phyloP scores from a whole-genome alignment of 2,329 filamentous ascomycete species.

The Knoxdaviesia capensis region DNA sequence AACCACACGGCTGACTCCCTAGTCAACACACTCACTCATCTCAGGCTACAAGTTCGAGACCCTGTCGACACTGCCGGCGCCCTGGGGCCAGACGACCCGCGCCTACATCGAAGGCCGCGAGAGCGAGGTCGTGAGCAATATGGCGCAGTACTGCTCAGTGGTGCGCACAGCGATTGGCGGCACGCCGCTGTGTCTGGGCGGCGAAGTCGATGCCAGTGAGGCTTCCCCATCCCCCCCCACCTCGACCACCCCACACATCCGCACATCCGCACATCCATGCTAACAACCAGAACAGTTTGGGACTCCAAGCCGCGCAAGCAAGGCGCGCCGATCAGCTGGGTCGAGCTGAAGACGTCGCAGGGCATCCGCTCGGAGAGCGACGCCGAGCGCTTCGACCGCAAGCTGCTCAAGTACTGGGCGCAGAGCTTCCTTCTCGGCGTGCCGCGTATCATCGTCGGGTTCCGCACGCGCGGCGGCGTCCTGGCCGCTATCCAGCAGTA shows the following conservation, averaged over 20 bases:
- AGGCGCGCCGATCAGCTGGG: conserved; percentile 63
- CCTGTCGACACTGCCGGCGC: conserved; percentile 50
- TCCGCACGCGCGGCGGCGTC: conserved; percentile 49
- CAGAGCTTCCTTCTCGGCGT: conserved; percentile 90
- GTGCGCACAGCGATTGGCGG: conserved; percentile 74
- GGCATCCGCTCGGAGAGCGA: conserved; percentile 50
- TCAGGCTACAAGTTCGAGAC: conserved; percentile 94
- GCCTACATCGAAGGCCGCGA: conserved; percentile 64
- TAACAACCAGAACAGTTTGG: conserved; percentile 37
- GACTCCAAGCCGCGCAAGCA: conserved; percentile 52
- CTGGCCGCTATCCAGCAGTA: conserved; percentile 58
- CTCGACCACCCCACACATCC: background rate
- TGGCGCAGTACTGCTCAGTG: conserved; percentile 88
- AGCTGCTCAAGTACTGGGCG: conserved; percentile 90
- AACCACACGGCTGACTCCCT: background rate
- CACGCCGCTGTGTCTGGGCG: conserved; percentile 57
- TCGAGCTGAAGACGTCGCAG: conserved; percentile 83
- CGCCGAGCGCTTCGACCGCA: conserved; percentile 61
- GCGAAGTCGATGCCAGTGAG: conserved; percentile 78
- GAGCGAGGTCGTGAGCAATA: conserved; percentile 58
- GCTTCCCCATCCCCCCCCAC: conserved; percentile 4
- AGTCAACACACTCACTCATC: conserved; percentile 1
- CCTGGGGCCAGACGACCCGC: conserved; percentile 53
- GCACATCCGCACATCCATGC: background rate
- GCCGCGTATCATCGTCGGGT: conserved; percentile 79